Percentiles rank a stretch among this genome's conserved stretches.
These are phyloP conservation scores for Termitomyces sp. DNA, from an alignment of 768 basidiomycete genomes.

Conservation along the genomic window DNA sequence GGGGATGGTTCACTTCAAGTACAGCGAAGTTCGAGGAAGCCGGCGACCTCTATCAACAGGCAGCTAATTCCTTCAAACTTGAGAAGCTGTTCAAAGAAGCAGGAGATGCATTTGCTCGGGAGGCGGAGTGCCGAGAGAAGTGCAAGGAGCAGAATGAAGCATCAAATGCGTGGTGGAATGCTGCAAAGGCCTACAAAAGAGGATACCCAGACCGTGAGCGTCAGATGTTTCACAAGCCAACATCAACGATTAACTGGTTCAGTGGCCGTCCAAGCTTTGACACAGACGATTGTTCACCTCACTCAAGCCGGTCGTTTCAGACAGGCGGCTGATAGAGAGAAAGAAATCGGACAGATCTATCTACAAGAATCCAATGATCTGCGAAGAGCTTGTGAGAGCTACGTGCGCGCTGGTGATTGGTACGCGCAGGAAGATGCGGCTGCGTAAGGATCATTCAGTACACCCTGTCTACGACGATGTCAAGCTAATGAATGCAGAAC, in stretches of 20 bases:
- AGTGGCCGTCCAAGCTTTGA: slow-evolving; percentile 90
- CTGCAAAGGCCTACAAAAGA: slow-evolving; percentile 93
- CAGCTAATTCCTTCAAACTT: slow-evolving; percentile 89
- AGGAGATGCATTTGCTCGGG: slow-evolving; percentile 88
- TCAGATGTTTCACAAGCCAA: neutral
- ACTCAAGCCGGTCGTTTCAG: slow-evolving; percentile 87
- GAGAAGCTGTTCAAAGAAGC: slow-evolving; percentile 91
- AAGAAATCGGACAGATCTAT: slow-evolving; percentile 93
- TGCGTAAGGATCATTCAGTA: slow-evolving; percentile 56
- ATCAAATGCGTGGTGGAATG: slow-evolving; percentile 99
- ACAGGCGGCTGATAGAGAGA: slow-evolving; percentile 97
- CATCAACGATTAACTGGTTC: slow-evolving; percentile 10
- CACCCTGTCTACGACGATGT: neutral
- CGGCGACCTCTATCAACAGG: slow-evolving; percentile 92
- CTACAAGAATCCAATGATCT: slow-evolving; percentile 80
- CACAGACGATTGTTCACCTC: slow-evolving; percentile 80
- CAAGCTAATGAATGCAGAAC: slow-evolving; percentile 49
- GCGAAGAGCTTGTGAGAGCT: slow-evolving; percentile 86
- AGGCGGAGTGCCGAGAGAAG: slow-evolving; percentile 91
- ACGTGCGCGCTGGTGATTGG: slow-evolving; percentile 91
- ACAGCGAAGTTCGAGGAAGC: slow-evolving; percentile 91
- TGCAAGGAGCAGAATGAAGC: slow-evolving; percentile 89
- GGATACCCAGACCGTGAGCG: slow-evolving; percentile 75
- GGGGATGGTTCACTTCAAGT: slow-evolving; percentile 85
- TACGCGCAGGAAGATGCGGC: slow-evolving; percentile 96